Conservation (phyloP, 2,329 filamentous ascomycete genomes). For the Ceratocystis huliohia region DNA sequence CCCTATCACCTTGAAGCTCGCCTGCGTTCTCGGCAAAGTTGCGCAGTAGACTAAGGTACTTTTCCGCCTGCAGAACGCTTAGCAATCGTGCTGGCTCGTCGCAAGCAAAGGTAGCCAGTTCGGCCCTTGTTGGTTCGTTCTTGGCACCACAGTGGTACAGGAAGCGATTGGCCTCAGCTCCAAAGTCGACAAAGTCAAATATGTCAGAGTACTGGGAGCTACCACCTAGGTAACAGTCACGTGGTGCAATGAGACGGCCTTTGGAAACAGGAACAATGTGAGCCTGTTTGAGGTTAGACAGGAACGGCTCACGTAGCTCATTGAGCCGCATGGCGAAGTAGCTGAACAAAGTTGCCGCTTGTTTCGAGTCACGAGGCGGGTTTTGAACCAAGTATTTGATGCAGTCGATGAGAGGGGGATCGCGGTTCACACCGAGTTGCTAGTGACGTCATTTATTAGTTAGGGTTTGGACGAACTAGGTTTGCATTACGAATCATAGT, state of each 20-base stretch:
- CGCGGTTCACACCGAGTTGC: slow-evolving; percentile 73
- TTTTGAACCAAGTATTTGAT: slow-evolving; percentile 57
- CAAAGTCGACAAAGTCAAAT: slow-evolving; percentile 95
- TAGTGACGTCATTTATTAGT: slow-evolving; percentile 23
- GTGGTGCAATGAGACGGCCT: slow-evolving; percentile 17
- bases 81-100: slow-evolving; percentile 72
- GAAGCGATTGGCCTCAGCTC: slow-evolving; percentile 74
- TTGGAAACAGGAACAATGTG: slow-evolving; percentile 56
- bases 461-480: not conserved
- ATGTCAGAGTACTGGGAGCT: slow-evolving; percentile 66
- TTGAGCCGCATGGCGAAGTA: slow-evolving; percentile 70
- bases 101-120: slow-evolving; percentile 74
- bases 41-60: slow-evolving; percentile 72
- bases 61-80: slow-evolving; percentile 68
- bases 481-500: not conserved
- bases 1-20: slow-evolving; percentile 63
- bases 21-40: slow-evolving; percentile 62
- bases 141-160: slow-evolving; percentile 81
- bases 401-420: slow-evolving; percentile 69
- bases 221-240: slow-evolving; percentile 54
- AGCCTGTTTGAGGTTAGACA: slow-evolving; percentile 49
- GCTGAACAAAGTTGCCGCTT: slow-evolving; percentile 61
- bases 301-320: slow-evolving; percentile 53
- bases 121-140: slow-evolving; percentile 72
- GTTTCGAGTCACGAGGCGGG: slow-evolving; percentile 53